Evolutionary conservation across 2,329 filamentous ascomycete species (phyloP), one percentile per base, ranked within the genome.

Genomic region (Trichoderma arundinaceum): DNA sequence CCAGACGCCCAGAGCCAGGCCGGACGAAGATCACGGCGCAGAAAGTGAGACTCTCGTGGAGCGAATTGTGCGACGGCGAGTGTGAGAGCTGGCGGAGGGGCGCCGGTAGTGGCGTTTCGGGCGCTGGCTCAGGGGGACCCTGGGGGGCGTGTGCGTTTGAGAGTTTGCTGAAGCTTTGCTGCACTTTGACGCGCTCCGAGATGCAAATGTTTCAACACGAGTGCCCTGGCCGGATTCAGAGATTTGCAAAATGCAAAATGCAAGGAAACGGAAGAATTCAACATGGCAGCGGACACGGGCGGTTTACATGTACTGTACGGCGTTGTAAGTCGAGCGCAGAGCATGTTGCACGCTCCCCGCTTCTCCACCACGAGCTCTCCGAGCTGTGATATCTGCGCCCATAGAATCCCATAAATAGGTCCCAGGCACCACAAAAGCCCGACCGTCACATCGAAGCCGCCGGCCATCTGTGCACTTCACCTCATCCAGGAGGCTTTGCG

Each of bases 41-140:
- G 4, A 38, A 49, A 17, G 43, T 41, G 35, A 52, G 48, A 48
- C 60, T 46, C 53, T 48, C 38, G 64, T 66, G 44, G 59, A 62
- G 49, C 61, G 52, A 38, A 61, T 66, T 39, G 44, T 68, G 69
- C 64, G 67, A 70, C 69, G 57, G 53, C 61, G 52, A 67, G 61
- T 65, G 68, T 68, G 56, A 65, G 68, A 69, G 68, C 44, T 48
- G 65, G 56, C 51, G 41, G 51, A 65, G 65, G 67, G 62, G 32
- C 48, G 22, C 43, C 19, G 61, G 51, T 67, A 57, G 63, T 61
- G 59, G 52, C 66, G 64, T 69, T 70, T 68, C 58, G 67, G 43
- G 48, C 48, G 49, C 49, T 54, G 53, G 49, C 41, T 48, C 49
- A 59, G 53, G 64, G 56, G 64, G 53, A 7, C 35, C 17, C 15